Evolutionary conservation across 345 rosid species (phyloP).

Genomic region (Moricandia arvensis): DNA sequence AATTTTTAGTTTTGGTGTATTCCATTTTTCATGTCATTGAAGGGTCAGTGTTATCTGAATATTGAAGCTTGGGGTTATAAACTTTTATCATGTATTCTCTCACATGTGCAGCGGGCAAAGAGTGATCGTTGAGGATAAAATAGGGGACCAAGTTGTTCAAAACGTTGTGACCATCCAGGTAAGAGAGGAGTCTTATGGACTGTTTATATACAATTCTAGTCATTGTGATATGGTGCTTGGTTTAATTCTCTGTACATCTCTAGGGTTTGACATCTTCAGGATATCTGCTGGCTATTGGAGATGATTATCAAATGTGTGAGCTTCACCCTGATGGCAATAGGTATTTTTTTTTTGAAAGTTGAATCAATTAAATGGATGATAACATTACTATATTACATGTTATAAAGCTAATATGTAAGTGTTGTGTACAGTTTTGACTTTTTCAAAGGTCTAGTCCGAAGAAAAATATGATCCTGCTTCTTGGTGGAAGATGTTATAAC

Average conservation of each 20-base stretch:
- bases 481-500: constrained; percentile 15
- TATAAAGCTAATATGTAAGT: not conserved
- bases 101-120: constrained; percentile 69
- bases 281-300: constrained; percentile 76
- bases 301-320: constrained; percentile 75
- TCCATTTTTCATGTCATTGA: no score
- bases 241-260: not conserved
- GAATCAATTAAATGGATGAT: not conserved
- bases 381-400: not conserved
- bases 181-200: not conserved
- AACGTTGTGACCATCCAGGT: constrained; percentile 81
- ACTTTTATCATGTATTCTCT: not conserved
- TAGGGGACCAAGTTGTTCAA: constrained; percentile 48
- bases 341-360: not conserved
- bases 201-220: not conserved
- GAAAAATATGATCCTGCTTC: constrained; percentile 56
- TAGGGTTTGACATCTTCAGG: constrained; percentile 88
- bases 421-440: constrained; percentile 75
- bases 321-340: constrained; percentile 86
- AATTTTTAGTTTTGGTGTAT: no score
- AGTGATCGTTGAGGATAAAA: constrained; percentile 66
- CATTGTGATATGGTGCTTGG: not conserved
- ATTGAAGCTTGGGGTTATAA: not conserved
- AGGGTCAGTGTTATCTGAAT: no score
- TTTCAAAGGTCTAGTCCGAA: constrained; percentile 79